phyloP scores from a whole-genome alignment of 164 flowering plant species.

The Dillenia turbinata region DNA sequence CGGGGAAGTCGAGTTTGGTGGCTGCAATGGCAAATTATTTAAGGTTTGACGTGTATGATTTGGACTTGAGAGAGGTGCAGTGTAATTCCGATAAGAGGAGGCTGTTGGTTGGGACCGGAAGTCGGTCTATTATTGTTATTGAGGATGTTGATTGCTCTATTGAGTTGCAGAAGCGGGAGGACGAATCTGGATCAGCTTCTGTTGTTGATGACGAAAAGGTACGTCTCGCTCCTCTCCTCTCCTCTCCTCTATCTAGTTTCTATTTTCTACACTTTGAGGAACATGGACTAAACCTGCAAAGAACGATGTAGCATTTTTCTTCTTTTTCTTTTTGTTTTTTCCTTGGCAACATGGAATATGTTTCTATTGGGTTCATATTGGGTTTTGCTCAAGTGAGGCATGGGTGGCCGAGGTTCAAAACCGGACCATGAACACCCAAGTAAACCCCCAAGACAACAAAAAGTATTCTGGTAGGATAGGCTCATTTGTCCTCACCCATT shows the following conservation, averaged over 20 bases:
- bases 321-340: background rate
- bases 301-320: background rate
- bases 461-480: too few relatives aligned
- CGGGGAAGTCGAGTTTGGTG: slow-evolving; percentile 70
- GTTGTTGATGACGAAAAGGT: slow-evolving; percentile 25
- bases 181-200: background rate
- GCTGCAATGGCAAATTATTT: slow-evolving; percentile 77
- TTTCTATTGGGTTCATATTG: too few relatives aligned
- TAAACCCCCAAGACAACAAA: too few relatives aligned
- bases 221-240: background rate
- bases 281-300: too few relatives aligned
- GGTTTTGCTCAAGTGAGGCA: too few relatives aligned
- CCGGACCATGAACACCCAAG: too few relatives aligned
- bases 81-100: slow-evolving; percentile 49
- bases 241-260: background rate
- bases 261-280: background rate
- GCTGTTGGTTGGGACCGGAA: slow-evolving; percentile 36
- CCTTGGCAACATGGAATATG: background rate
- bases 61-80: slow-evolving; percentile 47
- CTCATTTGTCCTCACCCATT: too few relatives aligned
- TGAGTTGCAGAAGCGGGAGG: slow-evolving; percentile 24
- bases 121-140: slow-evolving; percentile 51
- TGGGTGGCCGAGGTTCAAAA: too few relatives aligned
- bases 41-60: slow-evolving; percentile 52
- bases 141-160: slow-evolving; percentile 55